Evolutionary conservation across 2,329 filamentous ascomycete species (phyloP).

Genomic region (Pleochaeta shiraiana): DNA sequence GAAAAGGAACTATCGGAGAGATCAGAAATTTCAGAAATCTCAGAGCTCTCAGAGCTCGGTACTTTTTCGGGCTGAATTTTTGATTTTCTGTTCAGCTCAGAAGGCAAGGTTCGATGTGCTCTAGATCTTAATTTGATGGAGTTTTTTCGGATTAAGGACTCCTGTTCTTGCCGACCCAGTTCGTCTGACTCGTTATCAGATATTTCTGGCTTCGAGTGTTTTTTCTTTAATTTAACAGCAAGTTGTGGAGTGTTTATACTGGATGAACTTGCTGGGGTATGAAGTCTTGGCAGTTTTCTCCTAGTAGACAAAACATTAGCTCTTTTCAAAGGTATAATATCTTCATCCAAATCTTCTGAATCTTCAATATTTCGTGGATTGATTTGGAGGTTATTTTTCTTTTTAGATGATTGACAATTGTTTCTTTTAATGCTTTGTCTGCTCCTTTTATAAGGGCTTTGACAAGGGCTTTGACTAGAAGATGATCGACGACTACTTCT

Average conservation of each 20-base stretch:
- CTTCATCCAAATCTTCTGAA: slow-evolving; percentile 10
- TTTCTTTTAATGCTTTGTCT: slow-evolving; percentile 8
- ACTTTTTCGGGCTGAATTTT: background rate
- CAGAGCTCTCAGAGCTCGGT: slow-evolving; percentile 24
- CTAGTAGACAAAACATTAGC: background rate
- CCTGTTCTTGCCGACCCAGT: background rate
- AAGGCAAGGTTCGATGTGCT: no score
- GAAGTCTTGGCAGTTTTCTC: background rate
- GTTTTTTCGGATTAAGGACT: background rate
- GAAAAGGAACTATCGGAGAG: background rate
- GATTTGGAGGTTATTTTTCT: slow-evolving; percentile 7
- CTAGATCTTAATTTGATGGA: background rate
- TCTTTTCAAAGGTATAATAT: slow-evolving; percentile 4
- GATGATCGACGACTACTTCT: slow-evolving; percentile 9
- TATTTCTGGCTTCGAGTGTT: background rate
- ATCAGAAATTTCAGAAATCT: slow-evolving; percentile 24
- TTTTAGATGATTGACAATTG: slow-evolving; percentile 6
- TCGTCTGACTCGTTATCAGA: slow-evolving; percentile 3
- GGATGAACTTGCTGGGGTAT: background rate
- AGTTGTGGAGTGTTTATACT: background rate
- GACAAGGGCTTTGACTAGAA: slow-evolving; percentile 8
- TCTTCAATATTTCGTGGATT: background rate
- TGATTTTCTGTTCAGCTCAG: background rate
- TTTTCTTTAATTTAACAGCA: background rate
- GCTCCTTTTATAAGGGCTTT: slow-evolving; percentile 9